phyloP scores from a whole-genome alignment of 2,329 filamentous ascomycete species.

The Moelleriella libera region DNA sequence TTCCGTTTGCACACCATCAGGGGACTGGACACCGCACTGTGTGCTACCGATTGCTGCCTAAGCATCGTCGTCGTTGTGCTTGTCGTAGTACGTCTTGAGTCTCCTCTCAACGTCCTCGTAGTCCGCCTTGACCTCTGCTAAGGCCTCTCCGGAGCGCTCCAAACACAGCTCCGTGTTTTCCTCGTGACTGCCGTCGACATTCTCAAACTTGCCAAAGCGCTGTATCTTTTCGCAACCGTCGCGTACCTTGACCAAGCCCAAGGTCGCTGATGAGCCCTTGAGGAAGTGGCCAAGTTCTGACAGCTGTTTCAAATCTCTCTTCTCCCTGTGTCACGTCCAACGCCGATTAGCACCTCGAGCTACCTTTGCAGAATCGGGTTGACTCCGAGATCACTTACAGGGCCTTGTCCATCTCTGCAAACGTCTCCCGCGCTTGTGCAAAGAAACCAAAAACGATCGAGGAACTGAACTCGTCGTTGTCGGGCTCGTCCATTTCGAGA shows the following conservation, averaged over 20 bases:
- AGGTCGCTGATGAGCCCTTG: constrained; percentile 90
- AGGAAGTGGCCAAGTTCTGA: constrained; percentile 87
- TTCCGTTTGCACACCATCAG: too few species aligned
- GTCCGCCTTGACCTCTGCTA: constrained; percentile 60
- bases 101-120: constrained; percentile 59
- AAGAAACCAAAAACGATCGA: constrained; percentile 89
- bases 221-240: constrained; percentile 96
- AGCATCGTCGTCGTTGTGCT: constrained; percentile 8
- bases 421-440: constrained; percentile 76
- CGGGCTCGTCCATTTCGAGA: constrained; percentile 93
- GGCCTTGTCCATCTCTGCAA: constrained; percentile 66
- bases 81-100: constrained; percentile 51
- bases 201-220: constrained; percentile 73
- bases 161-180: constrained; percentile 55
- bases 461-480: constrained; percentile 73
- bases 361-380: too few species aligned
- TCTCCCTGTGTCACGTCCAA: constrained; percentile 32
- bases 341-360: background rate
- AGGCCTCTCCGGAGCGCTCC: constrained; percentile 52
- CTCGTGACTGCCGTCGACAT: constrained; percentile 57
- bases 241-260: constrained; percentile 81
- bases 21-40: background rate
- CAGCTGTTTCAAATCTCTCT: constrained; percentile 56
- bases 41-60: constrained; percentile 3
- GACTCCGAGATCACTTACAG: constrained; percentile 55